A percentile compares a stretch with the other conserved stretches of the same genome.
phyloP scores from a whole-genome alignment of 2,329 filamentous ascomycete species.

The Aspergillus novofumigatus region DNA sequence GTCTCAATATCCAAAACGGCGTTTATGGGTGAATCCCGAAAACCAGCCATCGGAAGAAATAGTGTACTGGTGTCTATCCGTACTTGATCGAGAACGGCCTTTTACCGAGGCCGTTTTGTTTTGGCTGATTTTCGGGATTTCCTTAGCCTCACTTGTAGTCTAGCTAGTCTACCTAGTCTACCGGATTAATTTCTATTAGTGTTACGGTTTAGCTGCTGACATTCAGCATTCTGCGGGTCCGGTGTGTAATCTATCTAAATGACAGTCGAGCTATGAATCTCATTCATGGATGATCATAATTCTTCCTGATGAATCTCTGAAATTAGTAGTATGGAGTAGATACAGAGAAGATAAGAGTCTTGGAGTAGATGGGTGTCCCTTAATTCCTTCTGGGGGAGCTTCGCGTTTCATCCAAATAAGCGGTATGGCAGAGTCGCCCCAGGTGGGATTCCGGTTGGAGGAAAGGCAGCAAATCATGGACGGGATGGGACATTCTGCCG shows the following conservation, averaged over 20 bases:
- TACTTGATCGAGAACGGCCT: slow-evolving; percentile 6
- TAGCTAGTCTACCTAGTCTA: not conserved
- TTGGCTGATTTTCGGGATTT: not conserved
- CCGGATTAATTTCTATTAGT: not conserved
- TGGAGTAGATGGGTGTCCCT: not conserved
- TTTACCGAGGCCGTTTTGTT: slow-evolving; percentile 8
- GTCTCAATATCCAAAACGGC: not conserved
- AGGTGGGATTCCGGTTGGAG: not conserved
- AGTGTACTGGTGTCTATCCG: not conserved
- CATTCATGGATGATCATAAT: not conserved
- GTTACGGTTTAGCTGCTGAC: not conserved
- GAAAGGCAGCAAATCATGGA: not conserved
- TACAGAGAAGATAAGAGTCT: no score
- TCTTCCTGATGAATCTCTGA: not conserved
- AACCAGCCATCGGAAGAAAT: slow-evolving; percentile 4
- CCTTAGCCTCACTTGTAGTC: not conserved
- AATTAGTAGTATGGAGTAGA: not conserved
- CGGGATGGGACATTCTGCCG: not conserved
- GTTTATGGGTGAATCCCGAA: not conserved
- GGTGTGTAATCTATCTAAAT: no score
- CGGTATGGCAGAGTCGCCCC: not conserved
- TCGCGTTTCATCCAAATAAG: not conserved
- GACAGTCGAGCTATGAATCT: no score
- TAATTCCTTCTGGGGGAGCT: not conserved
- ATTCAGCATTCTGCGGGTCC: not conserved